These are phyloP conservation scores for Claviceps purpurea DNA, from an alignment of 2,329 filamentous ascomycete species.

Conservation along the genomic window DNA sequence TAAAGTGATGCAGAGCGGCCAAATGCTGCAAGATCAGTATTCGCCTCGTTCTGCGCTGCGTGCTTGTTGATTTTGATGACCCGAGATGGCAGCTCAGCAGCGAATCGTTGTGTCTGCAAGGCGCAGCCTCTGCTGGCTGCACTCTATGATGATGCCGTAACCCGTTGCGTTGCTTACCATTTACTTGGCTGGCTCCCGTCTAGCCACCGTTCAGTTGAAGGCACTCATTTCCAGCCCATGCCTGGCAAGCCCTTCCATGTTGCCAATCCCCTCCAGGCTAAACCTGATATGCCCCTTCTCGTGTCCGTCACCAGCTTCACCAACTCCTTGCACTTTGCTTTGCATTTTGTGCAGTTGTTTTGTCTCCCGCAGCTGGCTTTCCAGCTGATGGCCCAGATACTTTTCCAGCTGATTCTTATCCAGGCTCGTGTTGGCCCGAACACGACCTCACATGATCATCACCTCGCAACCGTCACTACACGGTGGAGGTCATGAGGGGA, in stretches of 20 bases:
- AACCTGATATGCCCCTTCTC: neutral
- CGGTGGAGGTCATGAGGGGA: constrained; percentile 2
- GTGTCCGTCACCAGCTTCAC: neutral
- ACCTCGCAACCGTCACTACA: constrained; percentile 1
- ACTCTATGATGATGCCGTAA: neutral
- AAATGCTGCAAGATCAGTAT: neutral
- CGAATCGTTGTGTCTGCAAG: neutral
- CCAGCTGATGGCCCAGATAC: neutral
- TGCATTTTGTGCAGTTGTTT: neutral
- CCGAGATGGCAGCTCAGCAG: neutral
- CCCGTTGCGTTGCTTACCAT: neutral
- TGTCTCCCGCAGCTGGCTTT: neutral
- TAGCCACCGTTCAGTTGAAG: neutral
- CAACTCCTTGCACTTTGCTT: neutral
- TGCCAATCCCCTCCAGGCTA: neutral
- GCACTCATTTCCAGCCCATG: neutral
- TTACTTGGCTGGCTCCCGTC: neutral
- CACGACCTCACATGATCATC: neutral
- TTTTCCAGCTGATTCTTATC: neutral
- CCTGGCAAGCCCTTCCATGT: neutral
- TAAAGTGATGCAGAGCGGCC: neutral
- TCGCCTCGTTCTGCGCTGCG: neutral
- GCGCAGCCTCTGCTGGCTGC: neutral
- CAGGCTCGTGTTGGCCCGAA: neutral
- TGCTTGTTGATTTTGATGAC: neutral